Base-by-base conservation (phyloP, 352 stramenopile genomes). In the Globisporangium rhizosaccharum region DNA sequence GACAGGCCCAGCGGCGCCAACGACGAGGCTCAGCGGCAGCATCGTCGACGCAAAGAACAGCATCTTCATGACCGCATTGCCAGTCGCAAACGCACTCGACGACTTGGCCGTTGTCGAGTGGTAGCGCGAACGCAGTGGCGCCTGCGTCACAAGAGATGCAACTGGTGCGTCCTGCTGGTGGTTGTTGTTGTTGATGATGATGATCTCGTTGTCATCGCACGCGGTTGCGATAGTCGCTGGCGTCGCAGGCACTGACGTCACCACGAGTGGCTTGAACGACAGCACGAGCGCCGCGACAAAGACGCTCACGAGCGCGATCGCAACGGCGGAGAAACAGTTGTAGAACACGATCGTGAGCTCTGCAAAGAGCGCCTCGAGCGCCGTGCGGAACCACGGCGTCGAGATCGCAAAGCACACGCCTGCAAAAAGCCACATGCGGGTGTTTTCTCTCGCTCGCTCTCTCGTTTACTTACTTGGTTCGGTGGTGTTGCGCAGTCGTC, bases 331-430 rank as follows among this genome's bases (percentile, higher is more conserved):
- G n/a, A 68, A 23, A 17, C 25, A 57, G 49, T 62, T 62, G 62
- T 68, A 67, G 41, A 68, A 68, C 17, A 68, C n/a, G 10, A 68
- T 28, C 37, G 59, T 51, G 14, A 68, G 57, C 45, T 68, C 57
- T 18, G 62, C 62, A 36, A 68, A 68, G 20, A 68, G 59, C 41
- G 54, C 37, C 42, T 68, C 62, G 39, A 68, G 52, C n/a, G 36
- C 17, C 20, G 50, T 15, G 47, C 62, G 62, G 11, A 65, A 6
- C 50, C 50, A 63, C 33, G 58, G 58, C 58, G 51, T 58, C 41
- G 58, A 63, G 53, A 68, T 65, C 46, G 62, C 62, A 48, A 68
- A 66, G 46, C 50, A 61, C 28, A 68, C 62, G 10, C 44, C 52
- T 28, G 53, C 57, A 45, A 68, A 68, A n/a, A 68, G 48, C 62